phyloP scores from a whole-genome alignment of 1,284 basidiomycete species.

The Xerocomus nothofagi region DNA sequence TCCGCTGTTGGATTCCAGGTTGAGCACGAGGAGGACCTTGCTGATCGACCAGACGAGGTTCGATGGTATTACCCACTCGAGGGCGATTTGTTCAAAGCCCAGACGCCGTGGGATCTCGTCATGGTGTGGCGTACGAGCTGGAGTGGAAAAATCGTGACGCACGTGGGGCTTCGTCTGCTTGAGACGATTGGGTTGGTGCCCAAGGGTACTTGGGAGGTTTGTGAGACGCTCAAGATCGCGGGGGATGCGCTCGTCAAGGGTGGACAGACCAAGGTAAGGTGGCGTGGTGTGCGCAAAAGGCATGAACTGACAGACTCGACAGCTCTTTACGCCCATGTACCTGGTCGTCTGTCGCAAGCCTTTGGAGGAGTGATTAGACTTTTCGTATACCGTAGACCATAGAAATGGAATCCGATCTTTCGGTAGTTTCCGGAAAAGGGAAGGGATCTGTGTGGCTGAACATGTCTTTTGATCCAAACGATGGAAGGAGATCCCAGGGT shows the following conservation, averaged over 20 bases:
- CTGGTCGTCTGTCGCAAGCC: constrained; percentile 72
- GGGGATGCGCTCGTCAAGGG: constrained; percentile 80
- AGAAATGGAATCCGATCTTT: constrained; percentile 30
- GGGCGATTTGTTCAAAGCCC: constrained; percentile 89
- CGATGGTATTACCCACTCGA: constrained; percentile 98
- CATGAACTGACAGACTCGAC: constrained; percentile 4
- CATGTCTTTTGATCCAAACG: constrained; percentile 10
- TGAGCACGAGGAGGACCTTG: constrained; percentile 92
- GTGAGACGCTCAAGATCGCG: constrained; percentile 86
- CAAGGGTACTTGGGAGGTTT: constrained; percentile 92
- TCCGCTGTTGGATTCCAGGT: constrained; percentile 87
- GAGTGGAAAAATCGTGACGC: constrained; percentile 85
- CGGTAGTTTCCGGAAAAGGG: constrained; percentile 24
- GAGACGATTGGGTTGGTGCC: constrained; percentile 84
- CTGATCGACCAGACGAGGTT: constrained; percentile 78
- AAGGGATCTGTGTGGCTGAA: constrained; percentile 22
- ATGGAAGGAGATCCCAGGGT: constrained; percentile 37
- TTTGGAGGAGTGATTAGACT: constrained; percentile 6
- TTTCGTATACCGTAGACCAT: background rate
- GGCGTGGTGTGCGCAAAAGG: background rate
- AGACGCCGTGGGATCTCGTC: constrained; percentile 91
- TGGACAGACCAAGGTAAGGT: constrained; percentile 77
- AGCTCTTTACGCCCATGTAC: constrained; percentile 86
- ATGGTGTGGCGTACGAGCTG: constrained; percentile 89
- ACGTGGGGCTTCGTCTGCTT: constrained; percentile 75